These are phyloP conservation scores for Typha latifolia DNA, from an alignment of 176 grass and related monocot species.

Conservation along the genomic window DNA sequence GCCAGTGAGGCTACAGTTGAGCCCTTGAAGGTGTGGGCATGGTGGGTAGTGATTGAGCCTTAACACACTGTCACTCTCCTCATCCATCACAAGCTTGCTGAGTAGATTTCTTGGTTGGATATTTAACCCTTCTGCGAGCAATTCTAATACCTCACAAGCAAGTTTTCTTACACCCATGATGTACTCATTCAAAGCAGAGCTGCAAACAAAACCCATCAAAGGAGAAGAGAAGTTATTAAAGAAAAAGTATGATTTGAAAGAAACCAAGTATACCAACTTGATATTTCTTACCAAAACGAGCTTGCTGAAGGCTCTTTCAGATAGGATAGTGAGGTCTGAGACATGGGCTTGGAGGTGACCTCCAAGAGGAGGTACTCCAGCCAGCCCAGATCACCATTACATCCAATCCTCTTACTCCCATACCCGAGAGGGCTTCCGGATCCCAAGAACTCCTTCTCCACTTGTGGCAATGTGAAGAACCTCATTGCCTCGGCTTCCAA, in stretches of 20 bases:
- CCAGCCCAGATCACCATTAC: slow-evolving; percentile 70
- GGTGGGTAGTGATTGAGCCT: slow-evolving; percentile 86
- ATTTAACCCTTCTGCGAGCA: slow-evolving; percentile 72
- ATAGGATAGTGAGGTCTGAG: slow-evolving; percentile 2
- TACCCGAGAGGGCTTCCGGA: slow-evolving; percentile 38
- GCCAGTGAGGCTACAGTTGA: slow-evolving; percentile 48
- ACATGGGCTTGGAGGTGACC: slow-evolving; percentile 23
- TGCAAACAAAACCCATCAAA: slow-evolving; percentile 11
- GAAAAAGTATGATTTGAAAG: not conserved
- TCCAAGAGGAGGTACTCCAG: slow-evolving; percentile 77
- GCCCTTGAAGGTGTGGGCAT: slow-evolving; percentile 25
- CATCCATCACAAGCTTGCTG: slow-evolving; percentile 44
- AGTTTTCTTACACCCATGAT: slow-evolving; percentile 48
- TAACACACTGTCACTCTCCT: slow-evolving; percentile 58
- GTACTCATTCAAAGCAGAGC: slow-evolving; percentile 59
- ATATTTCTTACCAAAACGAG: slow-evolving; percentile 5
- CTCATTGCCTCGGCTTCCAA: slow-evolving; percentile 37
- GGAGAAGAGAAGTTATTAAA: not conserved
- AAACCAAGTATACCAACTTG: not conserved
- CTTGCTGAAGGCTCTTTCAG: slow-evolving; percentile 4
- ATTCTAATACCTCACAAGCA: slow-evolving; percentile 50
- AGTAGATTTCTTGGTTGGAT: slow-evolving; percentile 29
- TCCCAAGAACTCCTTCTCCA: slow-evolving; percentile 40
- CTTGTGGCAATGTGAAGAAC: slow-evolving; percentile 56
- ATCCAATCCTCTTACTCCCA: slow-evolving; percentile 59